Evolutionary conservation across 2,329 filamentous ascomycete genomes (phyloP).

Genomic region (Macrophomina phaseolina): DNA sequence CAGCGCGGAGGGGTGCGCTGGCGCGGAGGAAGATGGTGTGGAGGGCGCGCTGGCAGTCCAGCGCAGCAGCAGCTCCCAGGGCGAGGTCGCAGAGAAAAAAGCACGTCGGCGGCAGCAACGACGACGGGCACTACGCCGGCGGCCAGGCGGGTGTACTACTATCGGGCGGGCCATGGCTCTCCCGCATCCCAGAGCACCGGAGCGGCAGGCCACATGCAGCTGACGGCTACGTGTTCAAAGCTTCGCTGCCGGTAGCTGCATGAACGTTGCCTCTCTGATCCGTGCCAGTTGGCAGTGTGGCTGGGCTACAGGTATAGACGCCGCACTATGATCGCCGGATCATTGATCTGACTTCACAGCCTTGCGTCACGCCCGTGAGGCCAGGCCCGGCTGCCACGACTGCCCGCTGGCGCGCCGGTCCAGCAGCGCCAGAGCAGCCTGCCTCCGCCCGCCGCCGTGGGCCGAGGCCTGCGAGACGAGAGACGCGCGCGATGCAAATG

Average conservation of each 20-base stretch:
- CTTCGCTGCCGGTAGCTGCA: conserved; percentile 22
- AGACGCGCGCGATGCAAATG: neutral
- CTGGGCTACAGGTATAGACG: conserved; percentile 9
- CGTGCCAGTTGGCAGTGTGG: conserved; percentile 45
- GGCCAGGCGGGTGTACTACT: conserved; percentile 15
- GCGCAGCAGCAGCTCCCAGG: conserved; percentile 26
- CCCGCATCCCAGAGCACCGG: neutral
- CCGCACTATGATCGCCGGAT: conserved; percentile 32
- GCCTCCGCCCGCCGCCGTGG: conserved; percentile 7
- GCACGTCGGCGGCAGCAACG: conserved; percentile 33
- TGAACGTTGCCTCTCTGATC: conserved; percentile 18
- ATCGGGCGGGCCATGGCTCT: conserved; percentile 12
- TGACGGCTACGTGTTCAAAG: conserved; percentile 29
- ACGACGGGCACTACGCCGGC: conserved; percentile 31
- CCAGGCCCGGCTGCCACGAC: neutral
- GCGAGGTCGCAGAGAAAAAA: conserved; percentile 26
- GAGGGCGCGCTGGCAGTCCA: conserved; percentile 15
- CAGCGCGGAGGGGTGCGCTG: conserved; percentile 25
- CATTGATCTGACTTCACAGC: conserved; percentile 7
- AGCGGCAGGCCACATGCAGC: conserved; percentile 22
- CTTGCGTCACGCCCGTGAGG: conserved; percentile 16
- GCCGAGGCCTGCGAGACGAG: neutral
- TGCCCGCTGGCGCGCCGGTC: conserved; percentile 1
- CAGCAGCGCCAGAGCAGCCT: conserved; percentile 13
- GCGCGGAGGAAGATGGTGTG: neutral